Base-by-base conservation (phyloP, 2,329 filamentous ascomycete species). In the Ascochyta fabae region DNA sequence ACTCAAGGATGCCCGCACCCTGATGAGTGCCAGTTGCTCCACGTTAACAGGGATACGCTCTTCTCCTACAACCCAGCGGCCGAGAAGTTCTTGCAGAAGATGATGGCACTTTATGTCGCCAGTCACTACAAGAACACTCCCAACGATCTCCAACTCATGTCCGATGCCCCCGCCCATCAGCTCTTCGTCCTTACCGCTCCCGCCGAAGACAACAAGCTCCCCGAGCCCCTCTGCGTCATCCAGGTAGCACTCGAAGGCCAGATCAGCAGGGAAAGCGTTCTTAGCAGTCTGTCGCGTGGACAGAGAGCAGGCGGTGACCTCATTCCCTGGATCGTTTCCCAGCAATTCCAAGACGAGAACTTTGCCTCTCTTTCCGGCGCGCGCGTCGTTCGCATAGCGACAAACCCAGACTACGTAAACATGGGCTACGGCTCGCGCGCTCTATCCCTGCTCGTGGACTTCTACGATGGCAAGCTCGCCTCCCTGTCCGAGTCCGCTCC, bases 61-160 rank as follows among this genome's bases (percentile, higher is more conserved):
- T 99, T 99, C 80, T 98, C 94, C 12, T 99, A 96, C 81, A 95
- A 99, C 69, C 92, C 93, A 3, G 92, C 98, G 19, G 96, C 95
- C 2, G 95, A 99, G 75, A 95, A 93, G 71, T 98, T 99, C 78
- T 79, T 99, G 51, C 95, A 99, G 74, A 92, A 96, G 68, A 97
- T 99, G 92, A 94, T 99, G 78, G 92, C 93, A 0, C 84, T 99
- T 2, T 99, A 98, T 68, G 96, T 99, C 26, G 92, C 95, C 26
- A 96, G 92, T 66, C 92, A 96, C 76, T 97, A 99, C 82, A 98
- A 98, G 78, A 99, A 99, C 78, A 92, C 93, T 0, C 95, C 95
- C 0, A 96, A 99, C 68, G 95, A 99, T 69, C 83, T 99, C n/a
- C 95, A 98, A 75, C 85, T 99, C 53, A 96, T 99, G 92, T 96